Evolutionary conservation across 148 eudicot species (phyloP).

Genomic region (Rhododendron kiyosumense): DNA sequence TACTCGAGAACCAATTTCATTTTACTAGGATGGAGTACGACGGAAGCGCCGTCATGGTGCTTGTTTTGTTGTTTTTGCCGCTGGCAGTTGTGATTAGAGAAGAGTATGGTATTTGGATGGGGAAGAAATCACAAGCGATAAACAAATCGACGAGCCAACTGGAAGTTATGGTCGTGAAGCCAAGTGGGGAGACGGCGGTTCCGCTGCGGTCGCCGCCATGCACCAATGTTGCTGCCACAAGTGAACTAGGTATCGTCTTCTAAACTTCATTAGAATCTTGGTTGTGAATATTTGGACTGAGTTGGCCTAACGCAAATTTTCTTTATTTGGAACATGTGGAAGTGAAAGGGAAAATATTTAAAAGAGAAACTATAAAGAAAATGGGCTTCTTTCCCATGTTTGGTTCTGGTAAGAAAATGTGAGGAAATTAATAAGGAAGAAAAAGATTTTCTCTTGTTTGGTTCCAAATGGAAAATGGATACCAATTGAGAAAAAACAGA

Average conservation of each 20-base stretch:
- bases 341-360: no score
- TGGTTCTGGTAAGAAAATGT: no score
- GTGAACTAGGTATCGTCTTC: neutral
- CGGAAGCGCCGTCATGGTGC: conserved; percentile 18
- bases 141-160: neutral
- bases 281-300: neutral
- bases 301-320: neutral
- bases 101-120: conserved; percentile 17
- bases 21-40: conserved; percentile 17
- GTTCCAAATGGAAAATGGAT: no score
- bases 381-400: no score
- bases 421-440: no score
- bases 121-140: conserved; percentile 9
- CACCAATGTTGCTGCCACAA: neutral
- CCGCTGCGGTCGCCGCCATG: neutral
- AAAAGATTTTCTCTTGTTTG: no score
- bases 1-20: conserved; percentile 9
- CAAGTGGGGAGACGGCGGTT: neutral
- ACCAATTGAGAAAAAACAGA: no score
- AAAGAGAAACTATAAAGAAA: no score
- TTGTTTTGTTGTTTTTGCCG: conserved; percentile 26
- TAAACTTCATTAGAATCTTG: neutral
- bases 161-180: conserved; percentile 19
- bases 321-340: neutral
- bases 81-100: conserved; percentile 22